These are phyloP conservation scores for Podaxis pistillaris DNA, from an alignment of 768 basidiomycete species.

Conservation along the genomic window DNA sequence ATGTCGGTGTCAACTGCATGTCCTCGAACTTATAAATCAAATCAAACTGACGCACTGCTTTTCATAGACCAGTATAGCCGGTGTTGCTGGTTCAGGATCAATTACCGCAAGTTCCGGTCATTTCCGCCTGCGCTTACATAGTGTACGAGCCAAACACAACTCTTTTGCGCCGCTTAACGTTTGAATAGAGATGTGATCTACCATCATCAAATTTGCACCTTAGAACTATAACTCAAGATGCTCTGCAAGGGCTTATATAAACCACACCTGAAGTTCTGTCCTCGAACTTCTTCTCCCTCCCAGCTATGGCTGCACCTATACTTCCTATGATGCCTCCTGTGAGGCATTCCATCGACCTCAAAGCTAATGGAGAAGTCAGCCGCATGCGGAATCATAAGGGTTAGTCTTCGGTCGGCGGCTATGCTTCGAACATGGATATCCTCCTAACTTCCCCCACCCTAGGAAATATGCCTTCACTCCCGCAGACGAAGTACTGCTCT, in stretches of 20 bases:
- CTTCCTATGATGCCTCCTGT: conserved; percentile 25
- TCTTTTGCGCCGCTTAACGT: conserved; percentile 14
- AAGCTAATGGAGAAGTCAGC: conserved; percentile 41
- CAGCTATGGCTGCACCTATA: conserved; percentile 28
- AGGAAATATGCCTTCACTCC: conserved; percentile 70
- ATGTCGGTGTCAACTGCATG: background rate
- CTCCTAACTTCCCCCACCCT: conserved; percentile 33
- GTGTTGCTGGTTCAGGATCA: conserved; percentile 13
- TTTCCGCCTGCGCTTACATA: conserved; percentile 3
- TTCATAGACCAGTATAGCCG: background rate
- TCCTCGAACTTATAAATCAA: background rate
- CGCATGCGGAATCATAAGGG: conserved; percentile 44
- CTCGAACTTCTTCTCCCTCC: conserved; percentile 26
- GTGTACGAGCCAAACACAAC: background rate
- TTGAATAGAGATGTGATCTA: conserved; percentile 3
- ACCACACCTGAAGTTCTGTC: conserved; percentile 9
- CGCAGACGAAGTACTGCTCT: conserved; percentile 68
- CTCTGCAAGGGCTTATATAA: conserved; percentile 19
- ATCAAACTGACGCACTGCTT: conserved; percentile 7
- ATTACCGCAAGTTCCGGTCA: background rate
- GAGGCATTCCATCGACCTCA: conserved; percentile 33
- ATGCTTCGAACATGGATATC: conserved; percentile 31
- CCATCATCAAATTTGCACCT: conserved; percentile 12
- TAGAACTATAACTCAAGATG: conserved; percentile 18
- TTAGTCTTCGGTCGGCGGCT: conserved; percentile 16